Evolutionary conservation across 1,284 basidiomycete genomes (phyloP), one percentile per base, ranked within the genome.

Genomic region (Tylopilus orsonianus): DNA sequence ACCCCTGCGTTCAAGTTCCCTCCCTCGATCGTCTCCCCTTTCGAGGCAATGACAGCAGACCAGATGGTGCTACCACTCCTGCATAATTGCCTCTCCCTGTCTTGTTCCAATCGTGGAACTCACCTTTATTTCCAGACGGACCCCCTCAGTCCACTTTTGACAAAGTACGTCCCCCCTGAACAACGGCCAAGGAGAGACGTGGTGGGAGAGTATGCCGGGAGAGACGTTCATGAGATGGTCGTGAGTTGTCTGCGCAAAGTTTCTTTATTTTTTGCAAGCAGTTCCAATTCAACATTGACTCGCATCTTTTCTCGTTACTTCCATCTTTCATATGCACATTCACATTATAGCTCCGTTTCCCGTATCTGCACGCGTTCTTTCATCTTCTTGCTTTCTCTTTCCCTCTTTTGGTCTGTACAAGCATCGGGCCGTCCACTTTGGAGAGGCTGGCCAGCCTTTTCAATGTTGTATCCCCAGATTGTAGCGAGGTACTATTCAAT

Each of bases 101-200:
- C 10, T 23, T 2, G 10, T 20, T 23, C 29, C 20, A 7, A 41
- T 14, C n/a, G 9, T 10, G 27, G 12, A 29, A 13, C 44, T 62
- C 8, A 62, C 26, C 1, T 59, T 61, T 56, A 44, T 68, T 70
- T 71, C 60, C 76, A 91, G 88, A 90, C 85, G 53, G 89, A 90
- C 71, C 86, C 87, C 36, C 76, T 91, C 69, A 81, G 78, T 71
- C 82, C 81, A 37, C 77, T 90, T 33, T 72, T 91, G 65, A 83
- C 78, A 59, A 91, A 90, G 79, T 85, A 90, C 71, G 83, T 91
- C 65, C 79, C 85, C 38, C 80, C 83, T 62, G 84, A 89, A 63
- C 76, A 75, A 60, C 76, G 90, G 13, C 89, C 89, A 20, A 68
- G 69, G 41, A 77, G 89, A 65, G 87, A 91, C 61, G 58, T 86